Conservation (phyloP, 1,284 basidiomycete genomes). For the Agaricales sp. region DNA sequence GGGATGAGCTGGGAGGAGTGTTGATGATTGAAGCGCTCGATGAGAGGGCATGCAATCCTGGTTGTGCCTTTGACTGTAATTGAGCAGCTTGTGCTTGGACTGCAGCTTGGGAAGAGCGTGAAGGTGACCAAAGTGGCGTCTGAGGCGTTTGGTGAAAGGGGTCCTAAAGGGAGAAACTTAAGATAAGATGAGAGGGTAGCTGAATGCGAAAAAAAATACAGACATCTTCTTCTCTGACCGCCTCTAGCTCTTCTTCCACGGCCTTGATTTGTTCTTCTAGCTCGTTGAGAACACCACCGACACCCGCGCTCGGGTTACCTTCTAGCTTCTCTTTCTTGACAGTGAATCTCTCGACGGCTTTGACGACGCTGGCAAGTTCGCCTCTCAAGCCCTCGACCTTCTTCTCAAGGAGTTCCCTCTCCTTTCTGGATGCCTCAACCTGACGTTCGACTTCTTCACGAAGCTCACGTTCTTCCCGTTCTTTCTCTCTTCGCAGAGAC, state of each 20-base stretch:
- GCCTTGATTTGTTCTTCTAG: conserved; percentile 21
- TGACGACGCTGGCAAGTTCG: conserved; percentile 33
- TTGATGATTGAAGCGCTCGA: no score
- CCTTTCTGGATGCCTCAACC: conserved; percentile 11
- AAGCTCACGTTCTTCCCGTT: conserved; percentile 33
- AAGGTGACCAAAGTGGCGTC: neutral
- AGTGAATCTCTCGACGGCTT: conserved; percentile 42
- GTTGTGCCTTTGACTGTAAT: no score
- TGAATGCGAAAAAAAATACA: neutral
- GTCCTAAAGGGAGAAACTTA: neutral
- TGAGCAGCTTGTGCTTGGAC: neutral
- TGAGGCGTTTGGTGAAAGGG: neutral
- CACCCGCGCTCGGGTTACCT: conserved; percentile 38
- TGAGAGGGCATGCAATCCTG: no score
- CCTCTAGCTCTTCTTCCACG: neutral
- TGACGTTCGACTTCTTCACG: conserved; percentile 27
- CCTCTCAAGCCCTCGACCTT: conserved; percentile 42
- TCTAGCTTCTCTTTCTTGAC: conserved; percentile 47
- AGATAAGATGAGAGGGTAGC: neutral
- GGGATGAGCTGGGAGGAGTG: no score
- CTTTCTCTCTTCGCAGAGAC: conserved; percentile 27
- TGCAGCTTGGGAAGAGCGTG: neutral
- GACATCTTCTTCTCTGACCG: neutral
- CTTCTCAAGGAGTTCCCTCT: conserved; percentile 45
- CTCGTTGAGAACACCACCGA: conserved; percentile 39